Evolutionary conservation across 345 rosid species (phyloP).

Genomic region (Eucalyptus tenuipes): DNA sequence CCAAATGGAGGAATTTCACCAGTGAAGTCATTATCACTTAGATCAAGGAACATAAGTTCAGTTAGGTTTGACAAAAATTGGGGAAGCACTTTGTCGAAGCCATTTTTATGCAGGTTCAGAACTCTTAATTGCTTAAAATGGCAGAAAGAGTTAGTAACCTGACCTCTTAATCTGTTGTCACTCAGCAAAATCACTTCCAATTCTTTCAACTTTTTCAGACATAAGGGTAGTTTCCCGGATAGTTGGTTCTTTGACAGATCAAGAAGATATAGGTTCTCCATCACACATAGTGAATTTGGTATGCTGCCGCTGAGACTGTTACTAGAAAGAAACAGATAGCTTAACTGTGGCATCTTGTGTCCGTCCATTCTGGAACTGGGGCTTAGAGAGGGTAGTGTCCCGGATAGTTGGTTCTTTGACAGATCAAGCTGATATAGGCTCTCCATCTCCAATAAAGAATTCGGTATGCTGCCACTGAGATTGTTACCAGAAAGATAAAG

Average conservation of each 20-base stretch:
- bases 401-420: no score
- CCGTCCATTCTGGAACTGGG: neutral
- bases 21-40: neutral
- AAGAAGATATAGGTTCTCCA: fast-evolving
- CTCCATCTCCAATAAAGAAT: no score
- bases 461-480: no score
- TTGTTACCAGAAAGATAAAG: no score
- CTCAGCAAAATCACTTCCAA: fast-evolving
- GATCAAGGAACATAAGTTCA: fast-evolving
- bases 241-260: neutral
- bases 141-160: neutral
- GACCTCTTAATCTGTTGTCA: neutral
- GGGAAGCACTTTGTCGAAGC: neutral
- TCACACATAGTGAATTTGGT: neutral
- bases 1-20: neutral
- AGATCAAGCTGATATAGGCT: no score
- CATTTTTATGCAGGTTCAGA: neutral
- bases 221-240: neutral
- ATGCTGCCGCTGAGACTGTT: neutral
- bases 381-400: neutral
- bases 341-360: no score
- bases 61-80: neutral
- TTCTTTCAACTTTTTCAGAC: neutral
- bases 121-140: fast-evolving
- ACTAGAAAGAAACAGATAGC: no score